Evolutionary conservation across 2,329 filamentous ascomycete species (phyloP).

Genomic region (Hypoxylon sp.): DNA sequence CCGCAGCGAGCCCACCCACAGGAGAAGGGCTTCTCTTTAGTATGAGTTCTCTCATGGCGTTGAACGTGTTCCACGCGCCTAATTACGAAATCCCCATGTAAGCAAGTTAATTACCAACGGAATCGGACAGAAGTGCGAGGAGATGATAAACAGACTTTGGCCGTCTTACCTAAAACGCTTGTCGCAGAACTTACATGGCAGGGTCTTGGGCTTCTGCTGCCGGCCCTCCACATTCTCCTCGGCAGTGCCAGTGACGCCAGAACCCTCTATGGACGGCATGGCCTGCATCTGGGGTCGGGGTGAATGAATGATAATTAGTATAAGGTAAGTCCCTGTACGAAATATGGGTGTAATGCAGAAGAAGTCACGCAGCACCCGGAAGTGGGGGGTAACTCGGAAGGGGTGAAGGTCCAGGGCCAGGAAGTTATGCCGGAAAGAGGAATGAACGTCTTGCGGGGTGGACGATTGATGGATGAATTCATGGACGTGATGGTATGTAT

Average conservation of each 20-base stretch:
- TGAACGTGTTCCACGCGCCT: constrained; percentile 76
- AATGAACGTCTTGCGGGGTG: constrained; percentile 56
- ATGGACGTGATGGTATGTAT: constrained; percentile 50
- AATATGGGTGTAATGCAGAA: constrained; percentile 56
- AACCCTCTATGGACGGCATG: constrained; percentile 64
- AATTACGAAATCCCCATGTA: constrained; percentile 58
- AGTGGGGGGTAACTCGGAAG: constrained; percentile 54
- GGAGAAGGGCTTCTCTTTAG: constrained; percentile 75
- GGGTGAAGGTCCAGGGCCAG: constrained; percentile 50
- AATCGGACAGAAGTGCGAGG: constrained; percentile 39
- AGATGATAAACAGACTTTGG: constrained; percentile 39
- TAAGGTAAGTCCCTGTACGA: constrained; percentile 51
- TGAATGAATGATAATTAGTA: constrained; percentile 52
- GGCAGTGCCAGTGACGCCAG: constrained; percentile 56
- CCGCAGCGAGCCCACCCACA: constrained; percentile 73
- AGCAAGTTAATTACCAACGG: constrained; percentile 57
- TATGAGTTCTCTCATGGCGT: constrained; percentile 75
- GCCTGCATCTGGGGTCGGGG: constrained; percentile 64
- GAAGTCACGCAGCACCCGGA: constrained; percentile 56
- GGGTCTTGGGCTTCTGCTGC: constrained; percentile 72
- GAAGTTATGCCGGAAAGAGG: constrained; percentile 55
- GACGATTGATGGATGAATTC: constrained; percentile 55
- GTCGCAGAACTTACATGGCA: constrained; percentile 75
- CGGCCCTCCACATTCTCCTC: constrained; percentile 67
- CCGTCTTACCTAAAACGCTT: constrained; percentile 72